A percentile compares a stretch with the other conserved stretches of the same genome.
Evolutionary conservation across 768 basidiomycete genomes (phyloP).

Genomic region (Trichaptum fuscoviolaceum): DNA sequence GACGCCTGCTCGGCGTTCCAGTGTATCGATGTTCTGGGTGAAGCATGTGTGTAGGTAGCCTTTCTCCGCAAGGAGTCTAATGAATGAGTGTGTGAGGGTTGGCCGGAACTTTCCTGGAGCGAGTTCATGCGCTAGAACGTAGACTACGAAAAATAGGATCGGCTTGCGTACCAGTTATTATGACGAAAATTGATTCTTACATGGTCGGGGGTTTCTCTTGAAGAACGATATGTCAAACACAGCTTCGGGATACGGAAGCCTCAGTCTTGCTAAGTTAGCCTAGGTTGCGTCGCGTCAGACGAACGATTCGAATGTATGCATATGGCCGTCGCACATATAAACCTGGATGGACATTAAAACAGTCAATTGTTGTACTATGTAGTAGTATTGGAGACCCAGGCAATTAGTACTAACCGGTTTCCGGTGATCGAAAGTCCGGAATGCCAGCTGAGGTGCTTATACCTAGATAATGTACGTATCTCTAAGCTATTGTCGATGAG

Average conservation of each 20-base stretch:
- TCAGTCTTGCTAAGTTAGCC: conserved; percentile 73
- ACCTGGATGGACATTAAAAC: conserved; percentile 28
- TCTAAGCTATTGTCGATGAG: background rate
- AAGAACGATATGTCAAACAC: conserved; percentile 93
- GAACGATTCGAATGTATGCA: background rate
- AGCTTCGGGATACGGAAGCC: conserved; percentile 89
- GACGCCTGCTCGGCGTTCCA: conserved; percentile 81
- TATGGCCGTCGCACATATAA: conserved; percentile 37
- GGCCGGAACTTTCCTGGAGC: conserved; percentile 89
- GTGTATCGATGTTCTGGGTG: conserved; percentile 91
- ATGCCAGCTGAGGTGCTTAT: conserved; percentile 79
- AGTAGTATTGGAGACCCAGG: background rate
- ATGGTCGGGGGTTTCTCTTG: conserved; percentile 70
- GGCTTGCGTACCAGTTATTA: background rate
- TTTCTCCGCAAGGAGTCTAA: conserved; percentile 71
- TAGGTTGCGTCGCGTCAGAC: conserved; percentile 24
- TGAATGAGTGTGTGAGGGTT: conserved; percentile 86
- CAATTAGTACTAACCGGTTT: conserved; percentile 64
- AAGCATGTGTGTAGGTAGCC: conserved; percentile 69
- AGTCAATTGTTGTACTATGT: background rate
- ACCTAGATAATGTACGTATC: conserved; percentile 31
- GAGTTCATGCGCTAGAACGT: conserved; percentile 87
- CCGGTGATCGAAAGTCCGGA: conserved; percentile 85
- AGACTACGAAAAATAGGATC: conserved; percentile 42
- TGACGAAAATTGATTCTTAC: conserved; percentile 34